Base-by-base conservation (phyloP, 768 basidiomycete genomes). In the Mycena galopus region DNA sequence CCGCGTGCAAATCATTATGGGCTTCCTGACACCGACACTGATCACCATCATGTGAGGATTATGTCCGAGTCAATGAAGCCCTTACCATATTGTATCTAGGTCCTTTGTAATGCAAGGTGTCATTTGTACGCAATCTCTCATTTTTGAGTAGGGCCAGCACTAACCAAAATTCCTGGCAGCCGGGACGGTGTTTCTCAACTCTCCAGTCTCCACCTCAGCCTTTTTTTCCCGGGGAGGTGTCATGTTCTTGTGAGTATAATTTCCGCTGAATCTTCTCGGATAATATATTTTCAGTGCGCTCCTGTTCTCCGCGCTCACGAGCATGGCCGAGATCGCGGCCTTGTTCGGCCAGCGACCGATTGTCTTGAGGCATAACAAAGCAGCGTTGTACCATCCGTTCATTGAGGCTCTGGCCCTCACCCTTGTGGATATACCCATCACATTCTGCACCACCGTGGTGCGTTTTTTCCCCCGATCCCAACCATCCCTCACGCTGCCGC, bases 211-310 rank as follows among this genome's bases (percentile, higher is more conserved):
- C 7, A 93, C 93, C 1, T 79, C 84, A 21, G 90, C 88, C 12
- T 92, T 88, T 77, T 94, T 93, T 84, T 90, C 92, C 23, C 89
- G 94, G 25, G 93, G 93, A 44, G 91, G 94, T 81, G 85, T 92
- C 23, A 83, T 96, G 27, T 95, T 93, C 87, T 94, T 94, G 88
- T 92, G 79, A 37, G 88, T 81, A 30, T 19, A 4, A 33, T 23
- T 16, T 16, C 39, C 14, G 11, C 39, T 39, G 39, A 3, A 10
- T 39, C 11, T 16, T 3, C 3, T 39, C 12, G 17, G 7, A 39
- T 16, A 39, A 39, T 16, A 14, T 3, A 39, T 39, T 14, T 39
- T 47, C 11, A 47, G 44, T 10, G 44, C 44, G 9, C 44, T 47
- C 44, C 44, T 93, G 19, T 89, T 92, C 72, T 82, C 88, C 4